Percentiles rank a stretch among this genome's conserved stretches.
phyloP scores from a whole-genome alignment of 331 rosid genomes.

The Ulmus americana region DNA sequence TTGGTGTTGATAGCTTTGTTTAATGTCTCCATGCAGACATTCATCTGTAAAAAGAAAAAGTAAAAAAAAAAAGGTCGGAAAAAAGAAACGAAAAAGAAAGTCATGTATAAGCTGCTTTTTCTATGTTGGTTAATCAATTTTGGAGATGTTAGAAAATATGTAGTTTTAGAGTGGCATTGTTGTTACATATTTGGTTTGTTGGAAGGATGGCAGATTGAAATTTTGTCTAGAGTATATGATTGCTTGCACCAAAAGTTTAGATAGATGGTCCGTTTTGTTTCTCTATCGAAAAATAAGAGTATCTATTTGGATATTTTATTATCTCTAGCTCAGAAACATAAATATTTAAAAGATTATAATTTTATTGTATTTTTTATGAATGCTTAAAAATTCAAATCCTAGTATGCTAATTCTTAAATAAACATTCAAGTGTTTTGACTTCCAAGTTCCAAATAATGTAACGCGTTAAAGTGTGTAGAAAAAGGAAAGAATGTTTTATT shows the following conservation, averaged over 20 bases:
- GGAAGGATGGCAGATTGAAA: neutral
- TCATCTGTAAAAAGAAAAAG: conserved; percentile 44
- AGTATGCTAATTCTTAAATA: too few species aligned
- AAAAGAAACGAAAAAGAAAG: conserved; percentile 24
- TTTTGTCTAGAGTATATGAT: neutral
- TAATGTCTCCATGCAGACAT: conserved; percentile 29
- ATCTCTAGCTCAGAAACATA: too few species aligned
- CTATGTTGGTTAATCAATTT: conserved; percentile 29
- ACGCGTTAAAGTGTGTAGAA: too few species aligned
- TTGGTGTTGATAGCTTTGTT: conserved; percentile 46
- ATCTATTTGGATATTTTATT: too few species aligned
- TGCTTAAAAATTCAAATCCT: too few species aligned
- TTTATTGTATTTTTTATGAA: too few species aligned
- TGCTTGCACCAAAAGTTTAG: neutral
- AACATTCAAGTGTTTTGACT: too few species aligned
- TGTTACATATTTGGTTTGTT: neutral
- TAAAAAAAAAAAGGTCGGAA: conserved; percentile 24
- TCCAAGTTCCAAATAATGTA: too few species aligned
- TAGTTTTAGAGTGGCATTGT: neutral
- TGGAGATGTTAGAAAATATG: conserved; percentile 11
- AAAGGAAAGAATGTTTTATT: too few species aligned
- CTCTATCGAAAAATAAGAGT: too few species aligned
- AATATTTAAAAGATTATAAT: too few species aligned
- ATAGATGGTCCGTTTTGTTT: too few species aligned
- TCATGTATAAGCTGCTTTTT: conserved; percentile 39